Evolutionary conservation across 768 basidiomycete genomes (phyloP).

Genomic region (Russula abietina): DNA sequence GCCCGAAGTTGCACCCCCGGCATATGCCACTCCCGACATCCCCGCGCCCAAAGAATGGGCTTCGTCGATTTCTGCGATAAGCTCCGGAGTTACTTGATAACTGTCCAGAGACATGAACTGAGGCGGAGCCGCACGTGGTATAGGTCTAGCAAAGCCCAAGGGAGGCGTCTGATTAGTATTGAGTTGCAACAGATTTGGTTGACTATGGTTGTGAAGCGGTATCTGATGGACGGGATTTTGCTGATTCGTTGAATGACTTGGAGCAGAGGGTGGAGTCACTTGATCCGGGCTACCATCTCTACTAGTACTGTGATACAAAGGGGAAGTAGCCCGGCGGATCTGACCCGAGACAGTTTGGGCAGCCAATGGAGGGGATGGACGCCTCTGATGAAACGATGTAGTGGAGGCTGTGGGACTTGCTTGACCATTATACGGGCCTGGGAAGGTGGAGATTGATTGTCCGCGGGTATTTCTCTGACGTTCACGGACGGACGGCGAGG

Average conservation of each 20-base stretch:
- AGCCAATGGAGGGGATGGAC: constrained; percentile 21
- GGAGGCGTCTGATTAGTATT: constrained; percentile 15
- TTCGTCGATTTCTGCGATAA: constrained; percentile 22
- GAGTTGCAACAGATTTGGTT: constrained; percentile 17
- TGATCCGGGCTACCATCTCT: constrained; percentile 22
- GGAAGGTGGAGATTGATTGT: constrained; percentile 21
- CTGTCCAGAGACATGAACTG: constrained; percentile 16
- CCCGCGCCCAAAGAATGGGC: constrained; percentile 18
- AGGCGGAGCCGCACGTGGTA: constrained; percentile 12
- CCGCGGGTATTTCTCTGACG: constrained; percentile 21
- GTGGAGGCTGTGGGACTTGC: constrained; percentile 23
- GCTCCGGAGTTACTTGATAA: constrained; percentile 7
- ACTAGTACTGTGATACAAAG: constrained; percentile 20
- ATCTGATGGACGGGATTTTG: constrained; percentile 9
- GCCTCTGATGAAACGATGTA: constrained; percentile 24
- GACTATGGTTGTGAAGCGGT: constrained; percentile 16
- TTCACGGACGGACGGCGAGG: constrained; percentile 24
- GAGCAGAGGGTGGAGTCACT: constrained; percentile 15
- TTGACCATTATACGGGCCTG: constrained; percentile 19
- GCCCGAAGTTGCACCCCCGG: constrained; percentile 19
- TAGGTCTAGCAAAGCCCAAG: constrained; percentile 18
- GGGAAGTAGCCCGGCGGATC: constrained; percentile 24
- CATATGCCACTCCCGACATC: constrained; percentile 21
- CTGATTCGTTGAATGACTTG: constrained; percentile 17
- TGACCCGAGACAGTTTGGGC: constrained; percentile 21